These are phyloP conservation scores for Termitomyces heimii DNA, from an alignment of 768 basidiomycete genomes.

Conservation along the genomic window DNA sequence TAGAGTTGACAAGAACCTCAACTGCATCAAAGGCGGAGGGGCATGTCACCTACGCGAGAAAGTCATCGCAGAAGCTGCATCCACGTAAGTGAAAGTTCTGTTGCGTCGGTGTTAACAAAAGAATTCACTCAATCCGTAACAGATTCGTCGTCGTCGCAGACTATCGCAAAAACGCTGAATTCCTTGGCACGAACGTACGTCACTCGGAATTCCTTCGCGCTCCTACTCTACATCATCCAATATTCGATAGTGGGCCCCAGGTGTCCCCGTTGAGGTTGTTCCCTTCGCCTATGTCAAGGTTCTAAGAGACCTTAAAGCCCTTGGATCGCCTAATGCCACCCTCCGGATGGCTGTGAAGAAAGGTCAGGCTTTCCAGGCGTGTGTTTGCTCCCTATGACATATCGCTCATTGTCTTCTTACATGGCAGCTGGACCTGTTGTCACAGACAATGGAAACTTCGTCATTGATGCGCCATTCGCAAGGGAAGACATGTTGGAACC, in stretches of 20 bases:
- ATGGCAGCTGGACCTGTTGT: conserved; percentile 86
- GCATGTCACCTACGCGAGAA: conserved; percentile 97
- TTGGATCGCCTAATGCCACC: conserved; percentile 66
- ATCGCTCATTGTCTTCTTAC: not conserved
- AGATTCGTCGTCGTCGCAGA: conserved; percentile 93
- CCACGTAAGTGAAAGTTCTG: conserved; percentile 45
- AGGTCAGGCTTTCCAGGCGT: conserved; percentile 22
- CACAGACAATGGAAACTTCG: conserved; percentile 94
- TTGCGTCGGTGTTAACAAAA: not conserved
- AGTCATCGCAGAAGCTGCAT: conserved; percentile 93
- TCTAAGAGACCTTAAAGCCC: conserved; percentile 55
- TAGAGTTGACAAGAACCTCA: conserved; percentile 81
- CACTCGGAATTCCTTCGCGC: not conserved
- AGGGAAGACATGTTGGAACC: conserved; percentile 65
- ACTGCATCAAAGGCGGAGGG: conserved; percentile 96
- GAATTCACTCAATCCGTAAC: not conserved
- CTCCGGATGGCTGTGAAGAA: conserved; percentile 92
- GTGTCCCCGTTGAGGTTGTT: conserved; percentile 94
- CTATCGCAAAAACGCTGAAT: conserved; percentile 85
- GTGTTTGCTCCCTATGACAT: not conserved
- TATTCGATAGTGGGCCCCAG: conserved; percentile 66
- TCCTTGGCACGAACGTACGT: conserved; percentile 78
- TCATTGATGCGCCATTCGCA: conserved; percentile 93
- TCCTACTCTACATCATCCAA: not conserved
- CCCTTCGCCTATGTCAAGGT: conserved; percentile 95